A percentile compares a stretch with the other conserved stretches of the same genome.
Conservation (phyloP, 2,329 filamentous ascomycete species). For the Calycina marina region DNA sequence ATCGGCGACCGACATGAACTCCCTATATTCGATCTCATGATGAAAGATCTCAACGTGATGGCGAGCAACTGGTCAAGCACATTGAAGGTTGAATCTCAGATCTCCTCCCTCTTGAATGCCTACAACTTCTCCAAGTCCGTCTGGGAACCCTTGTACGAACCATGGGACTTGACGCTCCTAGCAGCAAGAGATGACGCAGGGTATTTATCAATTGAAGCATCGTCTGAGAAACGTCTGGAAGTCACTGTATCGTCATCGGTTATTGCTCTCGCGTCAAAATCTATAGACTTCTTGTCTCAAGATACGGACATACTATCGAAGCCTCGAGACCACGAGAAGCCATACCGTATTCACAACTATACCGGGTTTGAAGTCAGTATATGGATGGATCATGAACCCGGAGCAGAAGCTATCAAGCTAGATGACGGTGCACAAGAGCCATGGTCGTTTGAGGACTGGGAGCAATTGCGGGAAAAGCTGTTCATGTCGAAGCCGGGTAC, state of each 20-base stretch:
- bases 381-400: slow-evolving; percentile 63
- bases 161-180: slow-evolving; percentile 89
- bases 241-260: slow-evolving; percentile 85
- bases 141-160: slow-evolving; percentile 93
- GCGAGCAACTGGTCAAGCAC: slow-evolving; percentile 85
- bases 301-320: slow-evolving; percentile 90
- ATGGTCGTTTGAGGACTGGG: slow-evolving; percentile 95
- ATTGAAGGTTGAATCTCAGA: slow-evolving; percentile 74
- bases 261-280: slow-evolving; percentile 86
- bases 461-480: slow-evolving; percentile 87
- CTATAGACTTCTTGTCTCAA: slow-evolving; percentile 73
- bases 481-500: slow-evolving; percentile 68
- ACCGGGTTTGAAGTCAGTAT: slow-evolving; percentile 84
- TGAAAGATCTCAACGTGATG: slow-evolving; percentile 75
- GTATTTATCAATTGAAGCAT: slow-evolving; percentile 67
- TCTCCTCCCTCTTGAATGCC: slow-evolving; percentile 89
- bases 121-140: slow-evolving; percentile 99
- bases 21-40: slow-evolving; percentile 82
- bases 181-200: slow-evolving; percentile 69
- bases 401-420: slow-evolving; percentile 59
- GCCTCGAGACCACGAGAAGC: slow-evolving; percentile 77
- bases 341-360: slow-evolving; percentile 88
- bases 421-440: slow-evolving; percentile 81
- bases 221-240: slow-evolving; percentile 82
- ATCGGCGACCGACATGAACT: slow-evolving; percentile 95